Percentiles rank a stretch among this genome's conserved stretches.
phyloP scores from a whole-genome alignment of 345 rosid species.

The Reutealis trisperma region DNA sequence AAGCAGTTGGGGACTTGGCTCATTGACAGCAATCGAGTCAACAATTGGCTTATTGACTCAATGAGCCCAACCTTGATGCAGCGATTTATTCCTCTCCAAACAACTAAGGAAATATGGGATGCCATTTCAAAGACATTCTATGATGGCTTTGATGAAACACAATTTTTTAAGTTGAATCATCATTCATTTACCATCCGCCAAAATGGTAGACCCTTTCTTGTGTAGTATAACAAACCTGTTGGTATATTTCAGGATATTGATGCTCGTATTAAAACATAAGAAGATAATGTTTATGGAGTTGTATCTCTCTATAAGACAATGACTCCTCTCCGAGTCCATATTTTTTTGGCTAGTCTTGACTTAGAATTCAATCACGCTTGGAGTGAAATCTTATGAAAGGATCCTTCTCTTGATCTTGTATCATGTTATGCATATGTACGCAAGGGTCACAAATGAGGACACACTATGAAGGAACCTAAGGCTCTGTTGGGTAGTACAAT shows the following conservation, averaged over 20 bases:
- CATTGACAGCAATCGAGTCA: not conserved
- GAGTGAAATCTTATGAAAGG: not conserved
- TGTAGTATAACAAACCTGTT: not conserved
- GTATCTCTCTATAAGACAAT: not conserved
- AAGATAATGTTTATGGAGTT: not conserved
- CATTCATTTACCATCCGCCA: not conserved
- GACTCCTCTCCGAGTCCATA: constrained; percentile 1
- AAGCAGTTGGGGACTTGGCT: not conserved
- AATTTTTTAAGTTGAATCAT: not conserved
- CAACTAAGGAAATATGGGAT: not conserved
- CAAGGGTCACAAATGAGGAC: not conserved
- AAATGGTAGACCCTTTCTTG: not conserved
- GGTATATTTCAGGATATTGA: not conserved
- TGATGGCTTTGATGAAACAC: not conserved
- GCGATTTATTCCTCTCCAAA: not conserved
- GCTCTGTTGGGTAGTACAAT: not conserved
- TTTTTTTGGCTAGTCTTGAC: not conserved
- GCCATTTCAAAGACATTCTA: not conserved
- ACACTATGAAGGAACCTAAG: not conserved
- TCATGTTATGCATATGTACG: constrained; percentile 2
- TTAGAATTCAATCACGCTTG: not conserved
- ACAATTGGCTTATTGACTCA: not conserved
- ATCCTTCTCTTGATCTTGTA: not conserved
- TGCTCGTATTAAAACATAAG: not conserved
- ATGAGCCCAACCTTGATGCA: not conserved